phyloP scores from a whole-genome alignment of 768 basidiomycete species.

The Cyclocybe cylindracea region DNA sequence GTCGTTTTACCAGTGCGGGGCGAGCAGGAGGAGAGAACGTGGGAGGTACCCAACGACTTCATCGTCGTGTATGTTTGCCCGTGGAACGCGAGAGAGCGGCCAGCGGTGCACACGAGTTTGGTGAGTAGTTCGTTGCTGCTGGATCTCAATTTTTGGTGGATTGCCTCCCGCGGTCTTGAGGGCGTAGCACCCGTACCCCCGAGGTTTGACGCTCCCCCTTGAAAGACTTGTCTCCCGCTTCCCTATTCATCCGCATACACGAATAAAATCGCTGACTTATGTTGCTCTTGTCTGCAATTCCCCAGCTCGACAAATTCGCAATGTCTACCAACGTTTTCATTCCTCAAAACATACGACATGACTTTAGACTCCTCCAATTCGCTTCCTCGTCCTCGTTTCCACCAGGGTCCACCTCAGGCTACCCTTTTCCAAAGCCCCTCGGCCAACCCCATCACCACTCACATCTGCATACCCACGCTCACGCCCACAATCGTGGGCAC shows the following conservation, averaged over 20 bases:
- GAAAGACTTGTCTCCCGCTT: too few species aligned
- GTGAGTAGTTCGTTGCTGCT: slow-evolving; percentile 40
- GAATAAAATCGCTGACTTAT: too few species aligned
- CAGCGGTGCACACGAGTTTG: slow-evolving; percentile 62
- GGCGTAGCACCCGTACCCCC: too few species aligned
- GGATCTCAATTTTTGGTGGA: too few species aligned
- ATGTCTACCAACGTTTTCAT: slow-evolving; percentile 68
- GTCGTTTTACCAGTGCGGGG: slow-evolving; percentile 44
- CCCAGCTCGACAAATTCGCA: slow-evolving; percentile 75
- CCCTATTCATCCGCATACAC: too few species aligned
- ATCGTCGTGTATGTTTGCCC: slow-evolving; percentile 75
- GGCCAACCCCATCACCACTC: too few species aligned
- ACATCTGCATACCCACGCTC: too few species aligned
- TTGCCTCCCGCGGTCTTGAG: too few species aligned
- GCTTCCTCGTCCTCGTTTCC: slow-evolving; percentile 7
- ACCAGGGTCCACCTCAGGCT: slow-evolving; percentile 12
- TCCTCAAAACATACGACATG: slow-evolving; percentile 41
- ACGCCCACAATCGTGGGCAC: too few species aligned
- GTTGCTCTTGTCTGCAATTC: too few species aligned
- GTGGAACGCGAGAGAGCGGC: slow-evolving; percentile 62
- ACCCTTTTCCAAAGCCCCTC: slow-evolving; percentile 8
- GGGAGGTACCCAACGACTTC: slow-evolving; percentile 69
- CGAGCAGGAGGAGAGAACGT: slow-evolving; percentile 39
- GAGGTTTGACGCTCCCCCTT: too few species aligned
- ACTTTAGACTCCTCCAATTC: slow-evolving; percentile 33